Evolutionary conservation across 352 stramenopile genomes (phyloP).

Genomic region (Phytophthora multivora): DNA sequence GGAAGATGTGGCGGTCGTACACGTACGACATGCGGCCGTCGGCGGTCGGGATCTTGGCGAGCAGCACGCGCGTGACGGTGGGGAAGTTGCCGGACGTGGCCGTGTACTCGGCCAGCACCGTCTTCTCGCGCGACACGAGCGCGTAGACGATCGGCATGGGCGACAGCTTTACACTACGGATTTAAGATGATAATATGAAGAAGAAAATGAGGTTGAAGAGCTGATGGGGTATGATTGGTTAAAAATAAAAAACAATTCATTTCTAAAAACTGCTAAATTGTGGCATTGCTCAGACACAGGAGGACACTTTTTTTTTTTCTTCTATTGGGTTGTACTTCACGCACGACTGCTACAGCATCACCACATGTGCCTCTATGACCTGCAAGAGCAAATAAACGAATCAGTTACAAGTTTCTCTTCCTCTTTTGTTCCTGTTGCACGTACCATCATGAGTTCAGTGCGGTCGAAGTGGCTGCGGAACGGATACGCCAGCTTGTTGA

Average conservation of each 20-base stretch:
- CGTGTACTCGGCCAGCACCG: constrained; percentile 98
- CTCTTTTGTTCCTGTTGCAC: background rate
- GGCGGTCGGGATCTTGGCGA: constrained; percentile 94
- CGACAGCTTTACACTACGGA: background rate
- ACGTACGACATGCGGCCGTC: constrained; percentile 98
- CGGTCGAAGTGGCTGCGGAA: constrained; percentile 70
- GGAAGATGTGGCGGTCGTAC: constrained; percentile 96
- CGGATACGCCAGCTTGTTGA: constrained; percentile 76
- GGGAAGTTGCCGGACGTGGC: constrained; percentile 97
- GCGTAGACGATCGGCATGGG: constrained; percentile 92
- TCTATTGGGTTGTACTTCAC: background rate
- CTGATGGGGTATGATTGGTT: too few species aligned
- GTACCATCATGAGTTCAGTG: constrained; percentile 68
- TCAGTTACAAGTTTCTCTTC: constrained; percentile 6
- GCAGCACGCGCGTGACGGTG: constrained; percentile 96
- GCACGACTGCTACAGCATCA: constrained; percentile 19
- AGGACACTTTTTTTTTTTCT: background rate
- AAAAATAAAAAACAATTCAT: too few species aligned
- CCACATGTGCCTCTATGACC: constrained; percentile 34
- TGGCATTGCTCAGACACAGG: too few species aligned
- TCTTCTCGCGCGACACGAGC: constrained; percentile 96
- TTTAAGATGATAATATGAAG: background rate
- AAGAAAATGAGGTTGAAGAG: background rate
- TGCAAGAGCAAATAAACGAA: constrained; percentile 16
- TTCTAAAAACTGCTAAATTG: too few species aligned